Evolutionary conservation across 495 filamentous ascomycete genomes (phyloP), one percentile per base, ranked within the genome.

Genomic region (Pyrenula aspistea): DNA sequence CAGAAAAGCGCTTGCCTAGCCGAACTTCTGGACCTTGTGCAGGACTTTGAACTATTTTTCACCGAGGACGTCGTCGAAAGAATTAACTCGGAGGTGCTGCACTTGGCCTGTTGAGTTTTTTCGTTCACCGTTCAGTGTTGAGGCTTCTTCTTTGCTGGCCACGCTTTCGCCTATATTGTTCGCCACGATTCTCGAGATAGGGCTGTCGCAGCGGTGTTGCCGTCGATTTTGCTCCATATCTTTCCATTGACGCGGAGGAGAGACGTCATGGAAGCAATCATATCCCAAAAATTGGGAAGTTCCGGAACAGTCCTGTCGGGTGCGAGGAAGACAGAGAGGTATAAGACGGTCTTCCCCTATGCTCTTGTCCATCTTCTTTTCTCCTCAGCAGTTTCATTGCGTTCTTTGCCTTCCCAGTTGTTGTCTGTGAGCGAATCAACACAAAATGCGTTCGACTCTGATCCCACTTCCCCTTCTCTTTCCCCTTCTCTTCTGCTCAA

Each of bases 401-500:
- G 4, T 8, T 42, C 31, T 15, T 42, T 15, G 31, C 4, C 15
- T 42, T 42, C 31, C 8, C 15, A n/a, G n/a, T n/a, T n/a, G n/a
- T n/a, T n/a, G n/a, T 15, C 15, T 42, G 15, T 15, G 15, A 42
- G 15, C 8, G 15, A 42, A 42, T 15, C 31, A 42, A 42, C 31
- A 4, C 15, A 42, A 42, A 42, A 42, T 42, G 31, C 4, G 8
- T 42, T 42, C 31, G 15, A 42, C 31, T 42, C 31, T 42, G 31
- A 42, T 42, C 31, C 31, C 4, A 42, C 31, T 42, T 42, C 31
- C 31, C 31, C 53, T 20, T 56, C 54, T 62, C 54, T 63, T 66
- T 50, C 62, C 58, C 11, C 60, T 57, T 51, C 62, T 73, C 60
- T 71, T 77, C 56, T 69, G 65, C 62, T 78, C 69, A 1, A 82